phyloP scores from a whole-genome alignment of 805 yeast species.

The Kuraishia molischiana region DNA sequence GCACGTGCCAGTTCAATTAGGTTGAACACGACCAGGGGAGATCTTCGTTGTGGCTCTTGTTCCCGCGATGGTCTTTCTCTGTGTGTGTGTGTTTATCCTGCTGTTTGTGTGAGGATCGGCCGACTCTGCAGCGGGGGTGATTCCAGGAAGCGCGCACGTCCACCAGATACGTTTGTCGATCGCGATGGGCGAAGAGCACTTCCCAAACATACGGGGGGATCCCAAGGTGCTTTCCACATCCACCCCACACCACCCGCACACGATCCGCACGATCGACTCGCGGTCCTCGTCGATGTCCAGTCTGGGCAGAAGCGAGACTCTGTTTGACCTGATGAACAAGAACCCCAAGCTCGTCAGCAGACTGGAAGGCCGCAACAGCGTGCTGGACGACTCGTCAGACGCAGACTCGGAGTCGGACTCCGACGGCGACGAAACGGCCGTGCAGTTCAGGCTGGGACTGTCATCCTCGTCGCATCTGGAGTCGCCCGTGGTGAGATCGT shows the following conservation, averaged over 20 bases:
- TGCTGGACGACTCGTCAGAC: background rate
- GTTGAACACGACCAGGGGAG: no score
- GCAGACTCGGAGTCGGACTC: background rate
- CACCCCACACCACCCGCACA: background rate
- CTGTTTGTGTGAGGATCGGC: no score
- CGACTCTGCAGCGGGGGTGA: no score
- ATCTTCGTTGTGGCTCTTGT: no score
- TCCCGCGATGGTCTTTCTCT: no score
- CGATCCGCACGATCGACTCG: slow-evolving; percentile 1
- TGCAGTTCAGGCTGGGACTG: background rate
- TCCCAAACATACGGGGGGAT: no score
- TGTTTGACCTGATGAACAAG: slow-evolving; percentile 3
- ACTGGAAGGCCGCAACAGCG: background rate
- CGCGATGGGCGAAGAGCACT: no score
- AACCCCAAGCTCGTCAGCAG: background rate
- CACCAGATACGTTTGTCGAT: no score
- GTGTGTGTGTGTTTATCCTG: no score
- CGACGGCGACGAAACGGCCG: background rate
- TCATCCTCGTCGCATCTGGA: background rate
- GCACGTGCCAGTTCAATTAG: no score
- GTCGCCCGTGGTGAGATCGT: background rate
- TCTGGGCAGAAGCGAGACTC: slow-evolving; percentile 2
- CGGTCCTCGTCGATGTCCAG: slow-evolving; percentile 2
- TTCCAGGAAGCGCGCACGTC: no score
- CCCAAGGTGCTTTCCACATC: no score